Percentiles rank a stretch among this genome's conserved stretches.
phyloP scores from a whole-genome alignment of 345 rosid species.

The Linum tenue region DNA sequence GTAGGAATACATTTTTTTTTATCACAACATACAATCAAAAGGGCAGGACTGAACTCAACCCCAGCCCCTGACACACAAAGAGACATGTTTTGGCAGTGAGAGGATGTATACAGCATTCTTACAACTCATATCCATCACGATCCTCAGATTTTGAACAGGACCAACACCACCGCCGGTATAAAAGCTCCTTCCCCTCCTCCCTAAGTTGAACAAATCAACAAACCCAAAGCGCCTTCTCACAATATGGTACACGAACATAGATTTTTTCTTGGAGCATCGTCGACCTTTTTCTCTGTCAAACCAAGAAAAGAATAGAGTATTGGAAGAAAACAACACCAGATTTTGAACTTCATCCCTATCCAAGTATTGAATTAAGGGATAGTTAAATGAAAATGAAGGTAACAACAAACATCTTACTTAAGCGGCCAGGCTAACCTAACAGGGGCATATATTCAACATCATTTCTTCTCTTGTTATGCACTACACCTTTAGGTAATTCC shows the following conservation, averaged over 20 bases:
- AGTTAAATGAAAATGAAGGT: too few species aligned
- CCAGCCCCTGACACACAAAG: too few species aligned
- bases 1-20: too few species aligned
- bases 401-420: constrained; percentile 2
- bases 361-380: constrained; percentile 1
- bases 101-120: too few species aligned
- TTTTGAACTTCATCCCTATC: constrained; percentile 9
- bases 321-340: background rate
- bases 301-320: background rate
- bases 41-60: too few species aligned
- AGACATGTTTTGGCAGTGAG: too few species aligned
- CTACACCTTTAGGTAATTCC: background rate
- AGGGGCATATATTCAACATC: background rate
- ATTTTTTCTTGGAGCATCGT: constrained; percentile 42
- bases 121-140: too few species aligned
- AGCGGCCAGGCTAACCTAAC: background rate
- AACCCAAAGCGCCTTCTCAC: constrained; percentile 19
- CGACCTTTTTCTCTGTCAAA: constrained; percentile 63
- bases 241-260: constrained; percentile 64
- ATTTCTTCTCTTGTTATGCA: background rate
- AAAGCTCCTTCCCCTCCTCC: too few species aligned
- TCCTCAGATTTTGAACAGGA: too few species aligned
- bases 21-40: too few species aligned
- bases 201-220: too few species aligned
- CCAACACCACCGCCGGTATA: too few species aligned